phyloP scores from a whole-genome alignment of 805 yeast species.

The Tetrapisispora phaffii region DNA sequence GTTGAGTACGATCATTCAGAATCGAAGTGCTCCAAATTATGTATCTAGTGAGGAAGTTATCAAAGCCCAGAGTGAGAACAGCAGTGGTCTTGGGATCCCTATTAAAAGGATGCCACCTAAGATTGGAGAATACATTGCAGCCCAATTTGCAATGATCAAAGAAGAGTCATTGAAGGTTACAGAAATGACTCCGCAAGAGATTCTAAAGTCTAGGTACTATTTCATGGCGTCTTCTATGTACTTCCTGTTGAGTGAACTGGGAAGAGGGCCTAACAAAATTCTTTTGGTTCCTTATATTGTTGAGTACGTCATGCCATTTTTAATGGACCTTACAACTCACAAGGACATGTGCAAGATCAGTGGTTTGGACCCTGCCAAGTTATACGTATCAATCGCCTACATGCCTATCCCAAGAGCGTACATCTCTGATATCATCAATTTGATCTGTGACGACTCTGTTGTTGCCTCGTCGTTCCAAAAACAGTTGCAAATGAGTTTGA shows the following conservation, averaged over 20 bases:
- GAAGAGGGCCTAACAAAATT: slow-evolving; percentile 43
- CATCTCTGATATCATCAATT: slow-evolving; percentile 35
- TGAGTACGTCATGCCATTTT: slow-evolving; percentile 52
- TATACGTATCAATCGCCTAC: slow-evolving; percentile 38
- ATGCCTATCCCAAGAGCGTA: slow-evolving; percentile 36
- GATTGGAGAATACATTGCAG: slow-evolving; percentile 31
- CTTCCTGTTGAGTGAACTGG: slow-evolving; percentile 44
- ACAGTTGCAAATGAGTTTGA: slow-evolving; percentile 50
- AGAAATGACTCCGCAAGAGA: slow-evolving; percentile 41
- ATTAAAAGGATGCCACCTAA: slow-evolving; percentile 24
- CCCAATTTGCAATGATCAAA: slow-evolving; percentile 38
- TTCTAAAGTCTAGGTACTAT: slow-evolving; percentile 48
- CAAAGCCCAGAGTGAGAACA: slow-evolving; percentile 6
- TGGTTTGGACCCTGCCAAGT: slow-evolving; percentile 41
- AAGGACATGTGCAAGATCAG: slow-evolving; percentile 73
- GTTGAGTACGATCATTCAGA: slow-evolving; percentile 25
- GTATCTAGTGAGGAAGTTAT: background rate
- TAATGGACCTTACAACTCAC: slow-evolving; percentile 51
- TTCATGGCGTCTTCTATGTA: slow-evolving; percentile 54
- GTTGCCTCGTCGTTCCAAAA: slow-evolving; percentile 47
- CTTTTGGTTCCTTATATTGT: slow-evolving; percentile 43
- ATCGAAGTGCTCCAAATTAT: slow-evolving; percentile 13
- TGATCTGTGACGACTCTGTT: slow-evolving; percentile 34
- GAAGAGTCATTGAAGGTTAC: slow-evolving; percentile 28
- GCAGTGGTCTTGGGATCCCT: slow-evolving; percentile 29